phyloP scores from a whole-genome alignment of 225 moss, liverwort and hornwort species.

The Asterella californica region DNA sequence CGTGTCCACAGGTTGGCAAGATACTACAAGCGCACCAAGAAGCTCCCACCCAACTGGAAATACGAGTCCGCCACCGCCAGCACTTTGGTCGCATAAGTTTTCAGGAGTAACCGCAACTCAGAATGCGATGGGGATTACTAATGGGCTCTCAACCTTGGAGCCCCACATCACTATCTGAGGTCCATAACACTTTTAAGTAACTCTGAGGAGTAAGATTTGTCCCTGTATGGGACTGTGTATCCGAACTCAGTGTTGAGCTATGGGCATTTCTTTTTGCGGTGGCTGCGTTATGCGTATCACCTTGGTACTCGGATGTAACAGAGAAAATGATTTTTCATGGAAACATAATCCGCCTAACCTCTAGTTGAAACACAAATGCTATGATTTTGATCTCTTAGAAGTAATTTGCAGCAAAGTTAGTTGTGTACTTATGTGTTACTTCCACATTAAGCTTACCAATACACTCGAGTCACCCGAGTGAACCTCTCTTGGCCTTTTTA shows the following conservation, averaged over 20 bases:
- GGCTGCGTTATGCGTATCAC: no score
- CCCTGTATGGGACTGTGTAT: background rate
- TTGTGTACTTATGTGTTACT: no score
- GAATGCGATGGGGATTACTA: background rate
- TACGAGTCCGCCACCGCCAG: slow-evolving; percentile 66
- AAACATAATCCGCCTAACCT: no score
- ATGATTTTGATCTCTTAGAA: no score
- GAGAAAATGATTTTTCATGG: no score
- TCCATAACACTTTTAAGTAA: background rate
- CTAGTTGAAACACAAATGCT: no score
- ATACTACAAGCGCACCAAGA: slow-evolving; percentile 75
- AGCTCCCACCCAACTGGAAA: slow-evolving; percentile 70
- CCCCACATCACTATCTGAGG: background rate
- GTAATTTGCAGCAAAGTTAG: no score
- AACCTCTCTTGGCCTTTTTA: no score
- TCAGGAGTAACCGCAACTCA: no score
- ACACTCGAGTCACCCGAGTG: no score
- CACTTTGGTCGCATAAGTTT: slow-evolving; percentile 51
- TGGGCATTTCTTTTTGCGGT: background rate
- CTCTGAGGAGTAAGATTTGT: slow-evolving; percentile 7
- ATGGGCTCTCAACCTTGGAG: background rate
- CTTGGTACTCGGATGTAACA: background rate
- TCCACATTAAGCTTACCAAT: no score
- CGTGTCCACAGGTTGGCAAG: slow-evolving; percentile 58
- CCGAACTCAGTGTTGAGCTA: slow-evolving; percentile 7